Percentiles rank a stretch among this genome's conserved stretches.
Conservation (phyloP, 2,329 filamentous ascomycete genomes). For the Stenocarpella maydis region DNA sequence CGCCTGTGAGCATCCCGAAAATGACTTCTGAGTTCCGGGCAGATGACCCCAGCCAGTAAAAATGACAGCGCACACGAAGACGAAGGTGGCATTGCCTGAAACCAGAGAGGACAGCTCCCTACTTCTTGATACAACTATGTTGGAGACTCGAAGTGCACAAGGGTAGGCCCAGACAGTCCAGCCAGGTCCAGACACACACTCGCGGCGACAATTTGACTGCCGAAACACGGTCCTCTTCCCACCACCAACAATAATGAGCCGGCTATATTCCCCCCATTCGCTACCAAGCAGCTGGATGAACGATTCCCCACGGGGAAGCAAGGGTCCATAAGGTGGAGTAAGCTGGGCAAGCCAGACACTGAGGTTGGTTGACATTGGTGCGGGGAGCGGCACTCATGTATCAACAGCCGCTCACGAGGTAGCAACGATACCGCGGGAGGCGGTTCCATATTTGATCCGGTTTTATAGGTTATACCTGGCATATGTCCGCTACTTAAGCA, state of each 20-base stretch:
- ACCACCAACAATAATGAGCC: not conserved
- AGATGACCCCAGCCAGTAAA: too few species aligned
- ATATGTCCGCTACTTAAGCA: not conserved
- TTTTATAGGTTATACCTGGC: not conserved
- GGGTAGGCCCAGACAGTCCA: not conserved
- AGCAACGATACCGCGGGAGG: not conserved
- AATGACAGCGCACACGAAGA: too few species aligned
- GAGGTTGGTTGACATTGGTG: constrained; percentile 12
- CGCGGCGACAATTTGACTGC: not conserved
- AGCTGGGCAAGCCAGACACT: constrained; percentile 1
- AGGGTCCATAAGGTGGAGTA: constrained; percentile 13
- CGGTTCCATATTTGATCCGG: constrained; percentile 28
- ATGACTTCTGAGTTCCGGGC: too few species aligned
- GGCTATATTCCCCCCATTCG: constrained; percentile 8
- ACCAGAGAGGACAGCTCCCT: too few species aligned
- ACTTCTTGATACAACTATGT: too few species aligned
- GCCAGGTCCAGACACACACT: not conserved
- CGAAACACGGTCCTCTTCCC: not conserved
- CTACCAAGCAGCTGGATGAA: constrained; percentile 7
- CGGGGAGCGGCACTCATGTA: constrained; percentile 19
- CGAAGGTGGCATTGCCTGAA: too few species aligned
- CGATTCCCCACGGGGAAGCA: not conserved
- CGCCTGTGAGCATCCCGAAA: too few species aligned
- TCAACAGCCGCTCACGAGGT: not conserved
- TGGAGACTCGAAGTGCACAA: too few species aligned